A percentile compares a stretch with the other conserved stretches of the same genome.
Conservation (phyloP, 2,329 filamentous ascomycete genomes). For the Pyrenophora seminiperda region DNA sequence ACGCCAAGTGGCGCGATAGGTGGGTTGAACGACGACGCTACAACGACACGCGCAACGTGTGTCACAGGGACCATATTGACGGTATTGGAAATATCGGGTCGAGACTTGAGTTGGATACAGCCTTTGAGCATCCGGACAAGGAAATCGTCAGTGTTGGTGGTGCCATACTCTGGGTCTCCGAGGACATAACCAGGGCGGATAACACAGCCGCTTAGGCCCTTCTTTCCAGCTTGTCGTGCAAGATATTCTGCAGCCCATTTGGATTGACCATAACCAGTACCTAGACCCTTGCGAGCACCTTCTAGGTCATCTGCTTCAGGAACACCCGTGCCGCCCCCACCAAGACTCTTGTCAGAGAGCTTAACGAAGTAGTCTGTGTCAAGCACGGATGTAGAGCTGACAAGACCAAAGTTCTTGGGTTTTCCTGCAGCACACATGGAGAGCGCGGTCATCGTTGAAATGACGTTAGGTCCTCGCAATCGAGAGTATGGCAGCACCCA, state of each 20-base stretch:
- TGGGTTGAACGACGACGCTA: slow-evolving; percentile 72
- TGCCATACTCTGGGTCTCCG: slow-evolving; percentile 71
- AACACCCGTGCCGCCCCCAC: slow-evolving; percentile 67
- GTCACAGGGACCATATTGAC: slow-evolving; percentile 88
- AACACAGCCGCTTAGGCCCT: slow-evolving; percentile 76
- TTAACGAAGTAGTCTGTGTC: slow-evolving; percentile 82
- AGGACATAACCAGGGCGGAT: slow-evolving; percentile 85
- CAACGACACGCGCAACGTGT: slow-evolving; percentile 80
- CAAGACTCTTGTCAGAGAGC: slow-evolving; percentile 67
- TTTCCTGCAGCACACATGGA: slow-evolving; percentile 76
- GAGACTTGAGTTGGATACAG: slow-evolving; percentile 75
- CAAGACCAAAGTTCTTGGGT: slow-evolving; percentile 79
- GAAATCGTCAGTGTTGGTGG: slow-evolving; percentile 85
- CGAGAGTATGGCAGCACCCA: slow-evolving; percentile 81
- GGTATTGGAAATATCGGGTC: slow-evolving; percentile 81
- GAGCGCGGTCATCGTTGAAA: slow-evolving; percentile 78
- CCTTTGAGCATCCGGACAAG: slow-evolving; percentile 85
- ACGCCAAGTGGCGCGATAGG: slow-evolving; percentile 63
- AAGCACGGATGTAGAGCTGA: slow-evolving; percentile 80
- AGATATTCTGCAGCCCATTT: slow-evolving; percentile 83
- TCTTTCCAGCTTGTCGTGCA: slow-evolving; percentile 75
- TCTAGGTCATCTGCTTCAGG: slow-evolving; percentile 77
- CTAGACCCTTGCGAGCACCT: slow-evolving; percentile 75
- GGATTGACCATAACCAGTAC: slow-evolving; percentile 86
- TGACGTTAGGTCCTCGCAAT: slow-evolving; percentile 75